Conservation (phyloP, 2,329 filamentous ascomycete genomes). For the Trichoderma breve region DNA sequence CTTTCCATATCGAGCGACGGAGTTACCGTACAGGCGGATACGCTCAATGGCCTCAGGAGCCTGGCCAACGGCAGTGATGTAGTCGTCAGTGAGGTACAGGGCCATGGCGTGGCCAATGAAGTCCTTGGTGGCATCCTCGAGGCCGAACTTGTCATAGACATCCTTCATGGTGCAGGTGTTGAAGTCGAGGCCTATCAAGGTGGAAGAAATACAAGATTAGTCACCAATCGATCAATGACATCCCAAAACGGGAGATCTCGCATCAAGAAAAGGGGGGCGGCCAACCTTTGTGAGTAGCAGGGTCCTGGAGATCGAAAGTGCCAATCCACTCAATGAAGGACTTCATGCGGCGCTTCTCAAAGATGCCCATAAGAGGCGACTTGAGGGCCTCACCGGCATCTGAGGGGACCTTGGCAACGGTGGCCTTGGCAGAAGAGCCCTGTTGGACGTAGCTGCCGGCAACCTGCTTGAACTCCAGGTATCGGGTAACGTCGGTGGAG, state of each 20-base stretch:
- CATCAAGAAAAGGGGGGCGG: not conserved
- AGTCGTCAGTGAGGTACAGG: constrained; percentile 86
- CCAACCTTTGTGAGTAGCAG: constrained; percentile 82
- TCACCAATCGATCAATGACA: not conserved
- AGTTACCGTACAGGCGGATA: constrained; percentile 95
- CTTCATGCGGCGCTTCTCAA: constrained; percentile 97
- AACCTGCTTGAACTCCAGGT: constrained; percentile 91
- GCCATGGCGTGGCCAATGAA: constrained; percentile 99
- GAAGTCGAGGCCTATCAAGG: constrained; percentile 69
- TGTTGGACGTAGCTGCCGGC: constrained; percentile 97
- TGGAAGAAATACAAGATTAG: not conserved
- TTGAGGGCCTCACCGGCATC: constrained; percentile 86
- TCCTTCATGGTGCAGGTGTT: constrained; percentile 86
- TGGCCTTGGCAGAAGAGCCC: constrained; percentile 75
- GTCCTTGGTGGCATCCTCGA: constrained; percentile 85
- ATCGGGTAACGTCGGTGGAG: constrained; percentile 86
- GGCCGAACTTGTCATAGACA: constrained; percentile 96
- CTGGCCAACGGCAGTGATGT: constrained; percentile 69
- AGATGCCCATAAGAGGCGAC: constrained; percentile 93
- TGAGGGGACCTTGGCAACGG: constrained; percentile 93
- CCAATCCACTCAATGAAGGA: constrained; percentile 96
- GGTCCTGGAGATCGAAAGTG: constrained; percentile 76
- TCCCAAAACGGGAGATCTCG: not conserved
- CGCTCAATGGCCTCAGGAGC: constrained; percentile 86
- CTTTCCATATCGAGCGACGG: constrained; percentile 95